Conservation (phyloP, 805 yeast species). For the Saturnispora zaruensis region DNA sequence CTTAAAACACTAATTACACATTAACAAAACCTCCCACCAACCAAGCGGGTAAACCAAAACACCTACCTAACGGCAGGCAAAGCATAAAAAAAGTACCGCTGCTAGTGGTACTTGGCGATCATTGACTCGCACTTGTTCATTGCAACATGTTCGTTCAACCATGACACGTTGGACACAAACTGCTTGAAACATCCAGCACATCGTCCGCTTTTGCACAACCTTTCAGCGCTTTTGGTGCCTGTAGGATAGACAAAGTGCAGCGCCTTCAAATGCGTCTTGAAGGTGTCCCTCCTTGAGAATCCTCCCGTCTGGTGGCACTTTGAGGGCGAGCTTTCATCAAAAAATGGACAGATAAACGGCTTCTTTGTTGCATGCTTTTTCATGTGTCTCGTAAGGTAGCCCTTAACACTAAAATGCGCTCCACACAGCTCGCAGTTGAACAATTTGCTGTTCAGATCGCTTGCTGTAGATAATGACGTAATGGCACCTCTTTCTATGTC, state of each 20-base stretch:
- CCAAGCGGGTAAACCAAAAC: background rate
- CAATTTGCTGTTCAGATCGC: conserved; percentile 6
- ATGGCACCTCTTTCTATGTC: background rate
- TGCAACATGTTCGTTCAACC: conserved; percentile 45
- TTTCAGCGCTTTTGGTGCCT: conserved; percentile 40
- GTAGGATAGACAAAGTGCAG: conserved; percentile 50
- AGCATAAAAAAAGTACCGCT: background rate
- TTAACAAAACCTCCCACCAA: background rate
- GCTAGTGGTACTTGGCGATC: conserved; percentile 19
- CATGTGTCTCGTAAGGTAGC: conserved; percentile 47
- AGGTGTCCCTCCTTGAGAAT: conserved; percentile 51
- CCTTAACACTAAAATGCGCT: conserved; percentile 41
- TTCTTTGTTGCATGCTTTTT: conserved; percentile 42
- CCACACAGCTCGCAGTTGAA: conserved; percentile 43
- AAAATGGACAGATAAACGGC: conserved; percentile 51
- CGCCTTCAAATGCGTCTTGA: conserved; percentile 48
- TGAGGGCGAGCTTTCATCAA: conserved; percentile 22
- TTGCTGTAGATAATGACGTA: background rate
- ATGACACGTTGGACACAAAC: conserved; percentile 40
- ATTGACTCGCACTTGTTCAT: conserved; percentile 38
- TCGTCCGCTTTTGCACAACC: conserved; percentile 37
- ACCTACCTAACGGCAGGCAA: background rate
- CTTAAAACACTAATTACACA: background rate
- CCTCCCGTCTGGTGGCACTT: conserved; percentile 52
- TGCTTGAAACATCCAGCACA: conserved; percentile 48